Percentiles rank a stretch among this genome's conserved stretches.
Evolutionary conservation across 768 basidiomycete genomes (phyloP).

Genomic region (Lentinula guzmanii): DNA sequence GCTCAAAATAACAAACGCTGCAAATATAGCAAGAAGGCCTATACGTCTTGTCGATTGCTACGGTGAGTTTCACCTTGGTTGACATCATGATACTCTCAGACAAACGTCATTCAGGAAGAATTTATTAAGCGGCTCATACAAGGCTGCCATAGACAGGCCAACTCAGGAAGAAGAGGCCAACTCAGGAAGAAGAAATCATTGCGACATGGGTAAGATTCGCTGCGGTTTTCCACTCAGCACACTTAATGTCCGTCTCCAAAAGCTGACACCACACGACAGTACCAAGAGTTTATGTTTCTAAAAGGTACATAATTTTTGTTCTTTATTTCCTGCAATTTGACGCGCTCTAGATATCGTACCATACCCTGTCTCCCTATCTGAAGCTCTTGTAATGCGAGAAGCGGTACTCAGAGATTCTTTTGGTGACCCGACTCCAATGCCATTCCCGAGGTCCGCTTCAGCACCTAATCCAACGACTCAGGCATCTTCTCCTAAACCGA

Average conservation of each 20-base stretch:
- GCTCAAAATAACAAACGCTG: too few relatives aligned
- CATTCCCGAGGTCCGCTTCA: conserved; percentile 22
- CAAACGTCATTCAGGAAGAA: conserved; percentile 55
- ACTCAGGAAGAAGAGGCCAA: conserved; percentile 52
- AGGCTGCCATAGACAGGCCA: conserved; percentile 63
- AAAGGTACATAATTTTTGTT: conserved; percentile 32
- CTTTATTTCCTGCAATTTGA: background rate
- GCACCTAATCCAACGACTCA: conserved; percentile 9
- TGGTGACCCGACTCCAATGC: conserved; percentile 43
- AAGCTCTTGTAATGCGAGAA: conserved; percentile 53
- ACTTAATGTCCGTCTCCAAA: conserved; percentile 6
- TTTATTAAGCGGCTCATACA: conserved; percentile 73
- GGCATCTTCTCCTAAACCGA: conserved; percentile 25
- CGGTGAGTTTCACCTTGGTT: conserved; percentile 36
- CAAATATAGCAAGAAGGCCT: conserved; percentile 44
- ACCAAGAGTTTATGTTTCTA: conserved; percentile 71
- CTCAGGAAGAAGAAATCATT: conserved; percentile 55
- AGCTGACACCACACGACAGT: conserved; percentile 57
- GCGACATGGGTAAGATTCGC: conserved; percentile 62
- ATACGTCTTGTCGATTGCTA: conserved; percentile 70
- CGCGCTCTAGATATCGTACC: conserved; percentile 57
- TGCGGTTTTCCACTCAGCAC: conserved; percentile 4
- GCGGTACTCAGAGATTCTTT: conserved; percentile 43
- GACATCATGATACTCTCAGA: conserved; percentile 12
- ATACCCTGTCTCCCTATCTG: conserved; percentile 47